These are phyloP conservation scores for Musa schizocarpa DNA, from an alignment of 176 grass and related monocot genomes.

Conservation along the genomic window DNA sequence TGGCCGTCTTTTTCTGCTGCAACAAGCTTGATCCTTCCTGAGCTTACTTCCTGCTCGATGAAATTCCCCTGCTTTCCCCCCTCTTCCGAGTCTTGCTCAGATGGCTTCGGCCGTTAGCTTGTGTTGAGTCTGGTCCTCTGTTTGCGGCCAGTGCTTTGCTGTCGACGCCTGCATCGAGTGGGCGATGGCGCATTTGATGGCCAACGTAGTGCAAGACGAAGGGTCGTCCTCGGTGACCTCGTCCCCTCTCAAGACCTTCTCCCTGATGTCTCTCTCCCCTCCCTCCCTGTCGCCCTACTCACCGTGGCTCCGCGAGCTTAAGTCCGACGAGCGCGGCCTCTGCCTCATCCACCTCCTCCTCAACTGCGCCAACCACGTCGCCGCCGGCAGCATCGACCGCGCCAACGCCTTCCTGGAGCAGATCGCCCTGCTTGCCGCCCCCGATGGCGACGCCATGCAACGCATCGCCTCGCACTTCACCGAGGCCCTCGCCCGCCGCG, in stretches of 20 bases:
- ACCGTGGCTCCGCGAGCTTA: constrained; percentile 33
- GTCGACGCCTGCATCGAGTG: too few species aligned
- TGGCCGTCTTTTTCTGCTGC: too few species aligned
- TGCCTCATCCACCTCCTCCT: constrained; percentile 87
- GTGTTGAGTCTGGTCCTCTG: background rate
- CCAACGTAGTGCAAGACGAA: background rate
- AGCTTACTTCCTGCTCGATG: too few species aligned
- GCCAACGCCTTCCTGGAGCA: constrained; percentile 62
- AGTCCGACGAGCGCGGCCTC: constrained; percentile 72
- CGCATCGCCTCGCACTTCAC: constrained; percentile 62
- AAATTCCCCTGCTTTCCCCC: too few species aligned
- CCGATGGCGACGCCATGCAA: constrained; percentile 86
- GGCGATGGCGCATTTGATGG: background rate
- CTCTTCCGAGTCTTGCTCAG: too few species aligned
- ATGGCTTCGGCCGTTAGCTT: constrained; percentile 4
- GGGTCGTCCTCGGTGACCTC: constrained; percentile 4
- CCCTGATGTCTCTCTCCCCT: background rate
- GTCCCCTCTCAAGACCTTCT: constrained; percentile 4
- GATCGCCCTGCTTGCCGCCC: constrained; percentile 43
- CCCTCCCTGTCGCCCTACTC: constrained; percentile 26
- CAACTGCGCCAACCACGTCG: constrained; percentile 53
- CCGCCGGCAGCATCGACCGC: constrained; percentile 35
- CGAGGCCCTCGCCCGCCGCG: constrained; percentile 52
- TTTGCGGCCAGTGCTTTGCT: background rate
- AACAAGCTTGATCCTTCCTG: too few species aligned